A percentile compares a stretch with the other conserved stretches of the same genome.
Evolutionary conservation across 805 yeast species (phyloP).

Genomic region (Nakazawaea laoshanensis): DNA sequence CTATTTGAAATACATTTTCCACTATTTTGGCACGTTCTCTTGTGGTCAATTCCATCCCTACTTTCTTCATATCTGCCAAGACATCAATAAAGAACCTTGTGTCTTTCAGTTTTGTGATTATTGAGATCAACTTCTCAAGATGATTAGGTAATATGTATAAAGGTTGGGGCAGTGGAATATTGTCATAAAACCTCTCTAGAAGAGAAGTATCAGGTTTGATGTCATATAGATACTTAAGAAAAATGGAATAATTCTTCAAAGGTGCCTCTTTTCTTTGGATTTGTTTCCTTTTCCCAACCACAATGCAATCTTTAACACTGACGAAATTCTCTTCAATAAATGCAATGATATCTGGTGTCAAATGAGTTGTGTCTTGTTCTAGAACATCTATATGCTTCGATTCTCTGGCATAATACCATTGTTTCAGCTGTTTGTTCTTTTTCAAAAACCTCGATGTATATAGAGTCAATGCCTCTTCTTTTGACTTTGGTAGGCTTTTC

Average conservation of each 20-base stretch:
- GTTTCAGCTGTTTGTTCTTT: not conserved
- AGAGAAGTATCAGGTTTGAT: constrained; percentile 1
- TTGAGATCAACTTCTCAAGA: constrained; percentile 5
- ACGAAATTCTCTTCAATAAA: not conserved
- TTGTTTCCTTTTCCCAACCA: not conserved
- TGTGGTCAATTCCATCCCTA: not conserved
- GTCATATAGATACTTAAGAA: constrained; percentile 6
- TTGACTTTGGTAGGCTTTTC: constrained; percentile 1
- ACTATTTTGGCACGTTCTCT: constrained; percentile 5
- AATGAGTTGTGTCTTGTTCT: constrained; percentile 1
- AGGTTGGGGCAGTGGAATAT: constrained; percentile 7
- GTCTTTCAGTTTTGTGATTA: not conserved
- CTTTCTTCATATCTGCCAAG: constrained; percentile 1
- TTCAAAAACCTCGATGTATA: not conserved
- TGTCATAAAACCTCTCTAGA: constrained; percentile 3
- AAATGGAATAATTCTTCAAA: constrained; percentile 4
- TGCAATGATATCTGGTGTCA: not conserved
- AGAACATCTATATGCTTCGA: constrained; percentile 2
- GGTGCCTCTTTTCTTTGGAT: constrained; percentile 4
- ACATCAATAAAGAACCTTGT: constrained; percentile 3
- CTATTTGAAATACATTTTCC: constrained; percentile 3
- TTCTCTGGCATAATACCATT: not conserved
- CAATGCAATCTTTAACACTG: not conserved
- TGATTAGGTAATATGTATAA: constrained; percentile 5
- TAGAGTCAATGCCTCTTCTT: not conserved